Evolutionary conservation across 2,329 filamentous ascomycete genomes (phyloP).

Genomic region (Xylariaceae sp.): DNA sequence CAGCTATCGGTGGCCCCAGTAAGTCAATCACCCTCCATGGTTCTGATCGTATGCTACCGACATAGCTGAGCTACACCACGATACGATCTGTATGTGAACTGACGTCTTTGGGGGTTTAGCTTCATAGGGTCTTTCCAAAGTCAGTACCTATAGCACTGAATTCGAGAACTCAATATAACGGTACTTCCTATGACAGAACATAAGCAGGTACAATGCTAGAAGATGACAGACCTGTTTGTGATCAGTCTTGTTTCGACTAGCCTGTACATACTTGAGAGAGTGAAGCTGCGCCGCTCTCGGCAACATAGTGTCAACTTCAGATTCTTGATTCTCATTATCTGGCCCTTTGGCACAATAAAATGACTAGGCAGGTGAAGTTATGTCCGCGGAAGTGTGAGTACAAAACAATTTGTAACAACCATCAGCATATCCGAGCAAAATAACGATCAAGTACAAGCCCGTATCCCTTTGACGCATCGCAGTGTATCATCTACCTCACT

Average conservation of each 20-base stretch:
- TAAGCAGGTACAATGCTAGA: background rate
- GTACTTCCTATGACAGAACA: background rate
- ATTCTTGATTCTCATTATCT: background rate
- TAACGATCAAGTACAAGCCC: constrained; percentile 1
- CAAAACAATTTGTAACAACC: background rate
- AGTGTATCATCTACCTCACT: background rate
- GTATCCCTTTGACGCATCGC: background rate
- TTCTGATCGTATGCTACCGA: background rate
- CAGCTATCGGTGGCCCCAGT: constrained; percentile 41
- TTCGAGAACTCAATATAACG: background rate
- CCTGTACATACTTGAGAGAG: background rate
- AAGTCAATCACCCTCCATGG: constrained; percentile 1
- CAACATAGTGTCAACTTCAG: background rate
- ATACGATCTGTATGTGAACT: background rate
- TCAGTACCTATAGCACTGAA: background rate
- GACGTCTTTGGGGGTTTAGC: constrained; percentile 7
- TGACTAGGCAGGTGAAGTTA: background rate
- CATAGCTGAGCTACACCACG: no score
- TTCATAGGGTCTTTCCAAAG: background rate
- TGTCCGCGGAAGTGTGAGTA: background rate
- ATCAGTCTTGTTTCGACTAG: background rate
- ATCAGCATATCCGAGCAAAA: constrained; percentile 2
- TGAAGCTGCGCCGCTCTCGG: background rate
- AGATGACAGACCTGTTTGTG: background rate
- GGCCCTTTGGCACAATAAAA: background rate